Base-by-base conservation (phyloP, 164 flowering plant genomes). In the Sextonia rubra region DNA sequence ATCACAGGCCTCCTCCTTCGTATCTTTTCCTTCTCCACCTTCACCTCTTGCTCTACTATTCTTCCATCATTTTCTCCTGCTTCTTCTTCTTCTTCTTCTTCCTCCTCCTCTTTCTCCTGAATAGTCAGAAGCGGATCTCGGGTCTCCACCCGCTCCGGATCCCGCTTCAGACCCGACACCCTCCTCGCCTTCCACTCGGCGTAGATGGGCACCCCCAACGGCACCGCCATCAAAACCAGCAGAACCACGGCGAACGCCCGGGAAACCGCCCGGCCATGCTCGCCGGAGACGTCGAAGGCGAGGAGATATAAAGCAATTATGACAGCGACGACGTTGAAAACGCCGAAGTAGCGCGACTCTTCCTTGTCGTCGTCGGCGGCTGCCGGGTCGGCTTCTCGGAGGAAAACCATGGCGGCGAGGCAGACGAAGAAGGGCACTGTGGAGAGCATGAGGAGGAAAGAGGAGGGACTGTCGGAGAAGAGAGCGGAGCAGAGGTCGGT, bases 401-500 rank as follows among this genome's bases (percentile, higher is more conserved):
- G 92, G 82, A 88, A 89, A 76, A 90, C 15, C 56, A 85, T 74
- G 48, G 94, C 90, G 71, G 83, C 0, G 60, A 88, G 77, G 82
- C 97, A 91, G 68, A 93, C 89, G 15, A 79, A 63, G 23, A 83
- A 72, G 6, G 98, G 98, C 47, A 91, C 68, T 44, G 85, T 11
- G 25, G 93, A 78, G 56, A 91, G 88, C 88, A 90, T 85, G 71
- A 93, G 70, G 52, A 93, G 86, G 70, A 89, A 88, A 11, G 71
- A 78, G 20, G 97, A 73, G 0, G 98, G 88, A 73, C 79, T 84
- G 68, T 79, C 78, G 62, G 86, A 27, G 81, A 91, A 93, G 26
- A 93, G 77, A 2, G 95, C 97, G 0, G 83, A 37, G 76, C 89
- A 86, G 71, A 91, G 37, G 72, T 90, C 94, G 55, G 98, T 91